Conservation (phyloP, 2,329 filamentous ascomycete species). For the Nothomitra cinnamomea region DNA sequence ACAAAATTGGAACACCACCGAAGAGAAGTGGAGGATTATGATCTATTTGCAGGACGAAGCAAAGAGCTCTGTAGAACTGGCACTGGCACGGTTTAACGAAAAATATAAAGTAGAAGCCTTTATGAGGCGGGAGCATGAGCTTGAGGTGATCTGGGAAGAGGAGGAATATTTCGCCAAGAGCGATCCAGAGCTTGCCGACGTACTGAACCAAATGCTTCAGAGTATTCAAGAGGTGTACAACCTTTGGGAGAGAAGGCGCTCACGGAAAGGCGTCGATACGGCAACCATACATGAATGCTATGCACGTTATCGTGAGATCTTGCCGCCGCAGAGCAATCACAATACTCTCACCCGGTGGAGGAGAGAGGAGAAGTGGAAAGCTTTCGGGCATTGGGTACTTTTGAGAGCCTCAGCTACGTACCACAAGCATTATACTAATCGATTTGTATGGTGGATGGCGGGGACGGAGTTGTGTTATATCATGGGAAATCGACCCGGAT, state of each 20-base stretch:
- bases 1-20: constrained; percentile 19
- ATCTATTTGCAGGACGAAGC: constrained; percentile 18
- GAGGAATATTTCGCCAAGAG: constrained; percentile 14
- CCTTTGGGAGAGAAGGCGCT: too few relatives aligned
- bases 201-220: too few relatives aligned
- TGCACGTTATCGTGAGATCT: too few relatives aligned
- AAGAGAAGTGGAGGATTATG: constrained; percentile 15
- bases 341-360: too few relatives aligned
- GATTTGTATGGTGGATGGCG: background rate
- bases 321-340: too few relatives aligned
- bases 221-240: too few relatives aligned
- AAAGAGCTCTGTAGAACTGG: constrained; percentile 23
- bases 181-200: too few relatives aligned
- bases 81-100: constrained; percentile 11
- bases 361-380: background rate
- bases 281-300: too few relatives aligned
- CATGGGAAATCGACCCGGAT: background rate
- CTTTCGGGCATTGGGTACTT: background rate
- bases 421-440: background rate
- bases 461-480: background rate
- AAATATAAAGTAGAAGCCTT: constrained; percentile 25
- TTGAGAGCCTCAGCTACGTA: background rate
- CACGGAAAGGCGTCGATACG: too few relatives aligned
- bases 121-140: constrained; percentile 25
- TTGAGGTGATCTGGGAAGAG: constrained; percentile 17